Percentiles rank a stretch among this genome's conserved stretches.
Evolutionary conservation across 257 asterid genomes (phyloP).

Genomic region (Solanum megistacrolobum): DNA sequence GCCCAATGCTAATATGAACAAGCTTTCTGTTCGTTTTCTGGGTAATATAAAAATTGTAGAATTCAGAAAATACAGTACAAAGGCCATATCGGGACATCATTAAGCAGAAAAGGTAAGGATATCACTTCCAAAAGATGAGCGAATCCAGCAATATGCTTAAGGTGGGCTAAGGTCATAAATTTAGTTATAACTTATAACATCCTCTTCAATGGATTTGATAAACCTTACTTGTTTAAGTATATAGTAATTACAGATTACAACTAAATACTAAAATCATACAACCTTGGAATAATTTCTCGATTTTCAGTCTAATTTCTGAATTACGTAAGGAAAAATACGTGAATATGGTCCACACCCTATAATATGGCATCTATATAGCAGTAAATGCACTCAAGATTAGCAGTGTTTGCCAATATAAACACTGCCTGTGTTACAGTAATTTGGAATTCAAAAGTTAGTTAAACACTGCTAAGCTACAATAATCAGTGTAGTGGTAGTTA

Average conservation of each 20-base stretch:
- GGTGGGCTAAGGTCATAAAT: neutral
- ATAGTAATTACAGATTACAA: neutral
- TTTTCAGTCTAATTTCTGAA: neutral
- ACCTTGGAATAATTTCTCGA: neutral
- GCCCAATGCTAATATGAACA: constrained; percentile 76
- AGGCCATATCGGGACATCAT: neutral
- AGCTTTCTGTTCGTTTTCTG: constrained; percentile 46
- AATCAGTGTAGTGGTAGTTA: no score
- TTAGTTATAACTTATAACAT: neutral
- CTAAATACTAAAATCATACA: neutral
- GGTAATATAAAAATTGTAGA: constrained; percentile 1
- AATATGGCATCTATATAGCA: neutral
- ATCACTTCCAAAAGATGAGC: neutral
- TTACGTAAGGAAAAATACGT: neutral
- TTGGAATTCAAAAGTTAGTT: no score
- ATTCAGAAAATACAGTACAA: neutral
- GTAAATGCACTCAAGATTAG: neutral
- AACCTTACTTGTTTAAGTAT: neutral
- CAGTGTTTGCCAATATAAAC: neutral
- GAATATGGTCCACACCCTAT: neutral
- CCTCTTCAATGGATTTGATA: neutral
- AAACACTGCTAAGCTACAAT: no score
- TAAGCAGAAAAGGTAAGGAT: neutral
- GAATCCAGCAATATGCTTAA: neutral
- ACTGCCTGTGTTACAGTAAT: neutral